Evolutionary conservation across 2,329 filamentous ascomycete species (phyloP).

Genomic region (Pseudogymnoascus sp.): DNA sequence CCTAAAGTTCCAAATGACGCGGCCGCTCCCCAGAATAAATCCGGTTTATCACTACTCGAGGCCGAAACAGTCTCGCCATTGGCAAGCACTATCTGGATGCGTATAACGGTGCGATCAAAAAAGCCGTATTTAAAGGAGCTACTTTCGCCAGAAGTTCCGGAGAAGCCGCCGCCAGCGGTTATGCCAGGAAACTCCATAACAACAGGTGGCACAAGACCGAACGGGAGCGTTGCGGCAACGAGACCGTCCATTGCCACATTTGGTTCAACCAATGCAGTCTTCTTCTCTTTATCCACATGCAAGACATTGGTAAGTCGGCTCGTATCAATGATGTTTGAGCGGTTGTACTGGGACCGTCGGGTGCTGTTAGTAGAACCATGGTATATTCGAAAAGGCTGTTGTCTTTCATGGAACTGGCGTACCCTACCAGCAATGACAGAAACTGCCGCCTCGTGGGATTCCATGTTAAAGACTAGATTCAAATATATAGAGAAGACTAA

Average conservation of each 20-base stretch:
- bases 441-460: constrained; percentile 36
- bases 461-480: constrained; percentile 13
- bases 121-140: constrained; percentile 59
- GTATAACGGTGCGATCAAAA: constrained; percentile 56
- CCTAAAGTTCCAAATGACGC: constrained; percentile 51
- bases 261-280: constrained; percentile 53
- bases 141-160: constrained; percentile 61
- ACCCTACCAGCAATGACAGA: constrained; percentile 38
- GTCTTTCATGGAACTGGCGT: constrained; percentile 39
- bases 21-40: constrained; percentile 49
- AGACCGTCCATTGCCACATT: constrained; percentile 63
- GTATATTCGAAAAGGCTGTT: constrained; percentile 46
- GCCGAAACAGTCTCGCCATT: constrained; percentile 48
- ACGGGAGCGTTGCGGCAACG: constrained; percentile 47
- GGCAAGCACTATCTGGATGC: constrained; percentile 56
- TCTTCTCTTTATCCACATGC: constrained; percentile 33
- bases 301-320: constrained; percentile 40
- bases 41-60: constrained; percentile 38
- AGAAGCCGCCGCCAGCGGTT: constrained; percentile 60
- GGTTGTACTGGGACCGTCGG: constrained; percentile 19
- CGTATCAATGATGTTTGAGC: constrained; percentile 39
- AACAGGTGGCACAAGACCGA: constrained; percentile 54
- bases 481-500: background rate
- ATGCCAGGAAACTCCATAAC: constrained; percentile 69
- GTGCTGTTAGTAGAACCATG: constrained; percentile 52